Evolutionary conservation across 495 filamentous ascomycete species (phyloP).

Genomic region (Aspergillus baeticus): DNA sequence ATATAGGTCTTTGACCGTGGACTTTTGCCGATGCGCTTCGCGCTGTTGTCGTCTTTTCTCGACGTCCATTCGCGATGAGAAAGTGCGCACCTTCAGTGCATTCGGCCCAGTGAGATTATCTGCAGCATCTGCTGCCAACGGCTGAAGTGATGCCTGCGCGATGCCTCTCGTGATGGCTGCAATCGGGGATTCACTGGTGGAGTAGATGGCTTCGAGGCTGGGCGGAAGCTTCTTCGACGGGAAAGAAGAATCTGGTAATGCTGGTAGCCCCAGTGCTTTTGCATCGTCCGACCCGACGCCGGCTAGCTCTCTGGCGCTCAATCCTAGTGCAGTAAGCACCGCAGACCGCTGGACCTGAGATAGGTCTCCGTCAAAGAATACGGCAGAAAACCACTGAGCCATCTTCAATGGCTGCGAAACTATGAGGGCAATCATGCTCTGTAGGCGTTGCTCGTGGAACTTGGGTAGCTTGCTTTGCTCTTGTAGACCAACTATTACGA

Average conservation of each 20-base stretch:
- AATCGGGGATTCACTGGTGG: conserved; percentile 51
- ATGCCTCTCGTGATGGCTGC: conserved; percentile 59
- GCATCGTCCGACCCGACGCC: conserved; percentile 69
- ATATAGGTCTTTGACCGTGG: conserved; percentile 72
- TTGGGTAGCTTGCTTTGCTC: conserved; percentile 59
- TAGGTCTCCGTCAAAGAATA: conserved; percentile 90
- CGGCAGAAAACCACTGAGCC: conserved; percentile 78
- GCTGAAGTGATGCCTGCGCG: conserved; percentile 69
- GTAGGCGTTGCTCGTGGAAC: conserved; percentile 74
- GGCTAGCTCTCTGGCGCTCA: conserved; percentile 84
- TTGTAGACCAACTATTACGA: conserved; percentile 71
- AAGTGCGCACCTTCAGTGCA: conserved; percentile 79
- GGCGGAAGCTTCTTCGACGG: conserved; percentile 72
- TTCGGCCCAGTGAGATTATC: conserved; percentile 76
- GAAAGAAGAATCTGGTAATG: conserved; percentile 51
- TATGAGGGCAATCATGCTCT: conserved; percentile 82
- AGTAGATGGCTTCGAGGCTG: conserved; percentile 50
- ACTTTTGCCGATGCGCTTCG: conserved; percentile 40
- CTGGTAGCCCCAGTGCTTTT: conserved; percentile 36
- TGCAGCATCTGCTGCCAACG: conserved; percentile 65
- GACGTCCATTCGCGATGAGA: conserved; percentile 69
- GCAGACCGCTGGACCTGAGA: conserved; percentile 79
- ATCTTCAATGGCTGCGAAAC: conserved; percentile 73
- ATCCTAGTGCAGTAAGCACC: conserved; percentile 75
- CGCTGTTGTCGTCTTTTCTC: conserved; percentile 59